These are phyloP conservation scores for Backusella tuberculispora DNA, from an alignment of 192 early-diverging fungal species.

Conservation along the genomic window DNA sequence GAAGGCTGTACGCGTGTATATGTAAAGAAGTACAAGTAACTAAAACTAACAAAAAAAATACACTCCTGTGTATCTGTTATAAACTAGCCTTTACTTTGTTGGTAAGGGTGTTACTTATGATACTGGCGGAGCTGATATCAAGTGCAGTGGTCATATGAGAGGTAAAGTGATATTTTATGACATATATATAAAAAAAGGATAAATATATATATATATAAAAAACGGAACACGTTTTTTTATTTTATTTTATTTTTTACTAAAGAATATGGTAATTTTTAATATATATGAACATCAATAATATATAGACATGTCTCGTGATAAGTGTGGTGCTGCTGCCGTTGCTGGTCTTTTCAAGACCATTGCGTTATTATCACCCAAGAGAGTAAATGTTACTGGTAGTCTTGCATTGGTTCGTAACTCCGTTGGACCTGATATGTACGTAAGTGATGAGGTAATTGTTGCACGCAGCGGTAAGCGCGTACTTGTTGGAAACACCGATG, in stretches of 20 bases:
- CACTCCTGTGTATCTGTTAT: background rate
- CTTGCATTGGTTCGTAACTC: slow-evolving; percentile 85
- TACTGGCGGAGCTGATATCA: slow-evolving; percentile 89
- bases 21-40: background rate
- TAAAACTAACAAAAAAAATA: background rate
- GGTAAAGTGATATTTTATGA: slow-evolving; percentile 39
- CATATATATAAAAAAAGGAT: too few relatives aligned
- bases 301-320: slow-evolving; percentile 84
- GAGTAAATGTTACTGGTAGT: slow-evolving; percentile 70
- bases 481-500: slow-evolving; percentile 86
- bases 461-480: slow-evolving; percentile 79
- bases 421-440: slow-evolving; percentile 79
- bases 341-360: slow-evolving; percentile 85
- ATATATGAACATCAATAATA: background rate
- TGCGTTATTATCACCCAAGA: slow-evolving; percentile 60
- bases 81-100: slow-evolving; percentile 72
- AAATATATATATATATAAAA: background rate
- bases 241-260: background rate
- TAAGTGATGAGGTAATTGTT: slow-evolving; percentile 81
- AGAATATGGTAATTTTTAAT: slow-evolving; percentile 11
- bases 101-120: slow-evolving; percentile 94
- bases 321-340: slow-evolving; percentile 83
- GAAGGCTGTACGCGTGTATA: background rate
- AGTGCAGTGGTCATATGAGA: slow-evolving; percentile 80
- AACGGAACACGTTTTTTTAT: background rate